phyloP scores from a whole-genome alignment of 2,329 filamentous ascomycete genomes.

The Paramyrothecium roridum region DNA sequence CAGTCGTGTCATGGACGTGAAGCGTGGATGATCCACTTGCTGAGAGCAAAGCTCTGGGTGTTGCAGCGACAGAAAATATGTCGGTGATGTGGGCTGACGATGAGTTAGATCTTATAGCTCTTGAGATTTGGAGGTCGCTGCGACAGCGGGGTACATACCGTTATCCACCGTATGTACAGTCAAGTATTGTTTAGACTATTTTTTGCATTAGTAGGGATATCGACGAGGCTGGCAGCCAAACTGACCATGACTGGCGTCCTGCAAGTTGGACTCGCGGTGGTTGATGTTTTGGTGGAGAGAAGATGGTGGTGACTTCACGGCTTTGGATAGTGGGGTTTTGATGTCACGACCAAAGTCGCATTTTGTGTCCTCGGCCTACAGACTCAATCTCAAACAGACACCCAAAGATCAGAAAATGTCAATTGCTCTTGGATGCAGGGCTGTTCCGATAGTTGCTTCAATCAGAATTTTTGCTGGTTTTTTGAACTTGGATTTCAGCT shows the following conservation, averaged over 20 bases:
- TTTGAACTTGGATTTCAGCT: too few species aligned
- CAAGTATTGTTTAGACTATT: constrained; percentile 95
- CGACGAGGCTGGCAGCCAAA: not conserved
- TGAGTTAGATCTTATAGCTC: constrained; percentile 13
- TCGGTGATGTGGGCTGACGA: constrained; percentile 73
- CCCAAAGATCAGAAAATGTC: too few species aligned
- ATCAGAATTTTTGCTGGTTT: too few species aligned
- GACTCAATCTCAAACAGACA: not conserved
- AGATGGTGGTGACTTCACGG: not conserved
- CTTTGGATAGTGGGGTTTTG: not conserved
- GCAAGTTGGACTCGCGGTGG: not conserved
- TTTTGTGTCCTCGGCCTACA: not conserved
- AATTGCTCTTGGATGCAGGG: too few species aligned
- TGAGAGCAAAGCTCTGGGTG: constrained; percentile 70
- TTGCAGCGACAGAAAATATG: constrained; percentile 80
- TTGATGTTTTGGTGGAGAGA: not conserved
- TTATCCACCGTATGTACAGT: constrained; percentile 87
- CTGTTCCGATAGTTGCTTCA: too few species aligned
- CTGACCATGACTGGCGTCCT: not conserved
- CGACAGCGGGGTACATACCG: constrained; percentile 50
- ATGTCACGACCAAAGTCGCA: not conserved
- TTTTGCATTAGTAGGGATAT: not conserved
- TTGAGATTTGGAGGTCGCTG: constrained; percentile 7
- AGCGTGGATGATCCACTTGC: constrained; percentile 82
- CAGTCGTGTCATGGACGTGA: constrained; percentile 72